These are phyloP conservation scores for Colletotrichum truncatum DNA, from an alignment of 2,329 filamentous ascomycete genomes.

Conservation along the genomic window DNA sequence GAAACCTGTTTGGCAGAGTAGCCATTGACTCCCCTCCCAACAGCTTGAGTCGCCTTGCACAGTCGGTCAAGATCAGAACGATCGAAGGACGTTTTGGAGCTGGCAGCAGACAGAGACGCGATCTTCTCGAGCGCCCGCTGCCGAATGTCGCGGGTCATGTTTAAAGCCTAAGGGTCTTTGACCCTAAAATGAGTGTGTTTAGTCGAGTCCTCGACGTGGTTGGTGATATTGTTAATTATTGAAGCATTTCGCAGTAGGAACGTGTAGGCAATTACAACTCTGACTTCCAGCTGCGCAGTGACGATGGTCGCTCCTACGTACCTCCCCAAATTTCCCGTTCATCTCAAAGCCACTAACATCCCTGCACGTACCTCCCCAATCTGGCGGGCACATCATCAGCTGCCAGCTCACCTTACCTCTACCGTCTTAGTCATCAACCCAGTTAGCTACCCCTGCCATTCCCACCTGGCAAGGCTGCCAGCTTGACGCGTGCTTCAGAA, in stretches of 20 bases:
- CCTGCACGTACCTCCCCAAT: conserved; percentile 16
- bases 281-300: conserved; percentile 17
- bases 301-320: conserved; percentile 7
- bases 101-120: conserved; percentile 67
- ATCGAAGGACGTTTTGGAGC: conserved; percentile 63
- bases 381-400: not conserved
- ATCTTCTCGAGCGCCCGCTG: conserved; percentile 72
- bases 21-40: conserved; percentile 58
- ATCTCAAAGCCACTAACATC: conserved; percentile 15
- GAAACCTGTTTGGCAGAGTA: conserved; percentile 46
- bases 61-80: conserved; percentile 71
- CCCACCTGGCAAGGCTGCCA: conserved; percentile 58
- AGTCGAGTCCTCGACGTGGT: not conserved
- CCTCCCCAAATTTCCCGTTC: conserved; percentile 16
- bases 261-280: not conserved
- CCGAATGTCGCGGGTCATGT: conserved; percentile 66
- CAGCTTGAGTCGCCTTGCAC: conserved; percentile 64
- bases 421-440: conserved; percentile 49
- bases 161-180: conserved; percentile 10
- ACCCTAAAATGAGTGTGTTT: not conserved
- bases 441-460: conserved; percentile 42
- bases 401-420: conserved; percentile 31
- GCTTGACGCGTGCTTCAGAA: conserved; percentile 50
- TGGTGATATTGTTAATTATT: not conserved
- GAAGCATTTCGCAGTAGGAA: not conserved